Evolutionary conservation across 164 flowering plant species (phyloP), one percentile per base, ranked within the genome.

Genomic region (Echeveria elegans): DNA sequence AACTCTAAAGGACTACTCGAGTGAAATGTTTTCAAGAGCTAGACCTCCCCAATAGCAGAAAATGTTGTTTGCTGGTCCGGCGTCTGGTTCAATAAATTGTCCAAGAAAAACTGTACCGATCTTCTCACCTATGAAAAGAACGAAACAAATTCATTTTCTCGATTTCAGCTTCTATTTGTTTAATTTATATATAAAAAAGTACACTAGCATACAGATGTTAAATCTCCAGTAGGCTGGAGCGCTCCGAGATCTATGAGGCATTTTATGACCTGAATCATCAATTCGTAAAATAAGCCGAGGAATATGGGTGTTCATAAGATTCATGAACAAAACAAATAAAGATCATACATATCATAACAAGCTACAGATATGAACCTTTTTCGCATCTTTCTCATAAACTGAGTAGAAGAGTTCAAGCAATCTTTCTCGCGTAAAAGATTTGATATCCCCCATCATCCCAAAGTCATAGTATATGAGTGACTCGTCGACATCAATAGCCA

Each of bases 381-480:
- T 90, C 34, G 94, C 87, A 86, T 93, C 96, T 78, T 93, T 90
- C 72, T 93, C 97, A 73, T 93, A 90, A 60, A 89, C 80, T 9
- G 98, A 78, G 77, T 93, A 93, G 82, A 93, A 93, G 45, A 93
- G 81, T 11, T 86, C 89, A 14, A 90, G 85, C 78, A 93, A 73
- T 72, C 92, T 87, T 76, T 85, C 83, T 43, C 86, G 80, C 0
- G 97, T 90, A 71, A 90, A 90, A 30, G 88, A 65, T 74, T 89
- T 93, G 59, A 93, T 88, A 37, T 90, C 97, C 67, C 98, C 98
- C 98, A 93, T 93, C 98, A 93, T 93, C 36, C 98, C 98, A 74
- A 93, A 93, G 72, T 93, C 98, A 76, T 90, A 93, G 71, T 88
- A 93, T 66, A 93, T 90, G 71, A 93, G 79, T 66, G 96, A 61